Conservation (phyloP, 2,329 filamentous ascomycete genomes). For the Epichloe elymi region DNA sequence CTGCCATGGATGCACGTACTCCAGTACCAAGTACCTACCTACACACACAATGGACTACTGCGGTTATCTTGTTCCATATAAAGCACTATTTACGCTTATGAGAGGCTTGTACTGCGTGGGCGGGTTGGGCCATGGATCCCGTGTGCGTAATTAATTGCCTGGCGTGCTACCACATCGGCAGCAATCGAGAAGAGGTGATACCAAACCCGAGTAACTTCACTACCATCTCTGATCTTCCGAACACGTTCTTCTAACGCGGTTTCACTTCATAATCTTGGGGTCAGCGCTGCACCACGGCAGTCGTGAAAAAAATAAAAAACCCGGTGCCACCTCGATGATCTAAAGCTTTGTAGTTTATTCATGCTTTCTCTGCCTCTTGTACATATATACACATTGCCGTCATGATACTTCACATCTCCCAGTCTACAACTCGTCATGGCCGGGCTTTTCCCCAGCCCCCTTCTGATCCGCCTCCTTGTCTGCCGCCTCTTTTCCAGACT, state of each 20-base stretch:
- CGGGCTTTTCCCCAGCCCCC: slow-evolving; percentile 9
- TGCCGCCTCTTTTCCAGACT: slow-evolving; percentile 13
- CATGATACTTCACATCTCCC: background rate
- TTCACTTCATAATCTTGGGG: too few relatives aligned
- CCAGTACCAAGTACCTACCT: too few relatives aligned
- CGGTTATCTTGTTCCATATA: background rate
- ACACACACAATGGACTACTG: too few relatives aligned
- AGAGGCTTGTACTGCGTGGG: background rate
- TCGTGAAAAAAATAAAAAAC: background rate
- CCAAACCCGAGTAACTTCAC: too few relatives aligned
- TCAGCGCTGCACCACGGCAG: too few relatives aligned
- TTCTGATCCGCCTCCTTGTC: slow-evolving; percentile 11
- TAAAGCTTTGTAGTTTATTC: slow-evolving; percentile 1
- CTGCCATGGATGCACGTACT: background rate
- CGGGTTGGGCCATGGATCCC: background rate
- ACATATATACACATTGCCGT: slow-evolving; percentile 1
- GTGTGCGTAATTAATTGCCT: too few relatives aligned
- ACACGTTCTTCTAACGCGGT: too few relatives aligned
- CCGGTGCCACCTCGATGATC: background rate
- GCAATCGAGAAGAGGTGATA: too few relatives aligned
- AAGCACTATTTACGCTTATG: background rate
- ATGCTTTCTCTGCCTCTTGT: background rate
- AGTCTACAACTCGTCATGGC: slow-evolving; percentile 24
- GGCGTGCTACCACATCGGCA: too few relatives aligned
- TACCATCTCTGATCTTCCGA: too few relatives aligned